Evolutionary conservation across 805 yeast species (phyloP).

Genomic region (Komagataella pastoris): DNA sequence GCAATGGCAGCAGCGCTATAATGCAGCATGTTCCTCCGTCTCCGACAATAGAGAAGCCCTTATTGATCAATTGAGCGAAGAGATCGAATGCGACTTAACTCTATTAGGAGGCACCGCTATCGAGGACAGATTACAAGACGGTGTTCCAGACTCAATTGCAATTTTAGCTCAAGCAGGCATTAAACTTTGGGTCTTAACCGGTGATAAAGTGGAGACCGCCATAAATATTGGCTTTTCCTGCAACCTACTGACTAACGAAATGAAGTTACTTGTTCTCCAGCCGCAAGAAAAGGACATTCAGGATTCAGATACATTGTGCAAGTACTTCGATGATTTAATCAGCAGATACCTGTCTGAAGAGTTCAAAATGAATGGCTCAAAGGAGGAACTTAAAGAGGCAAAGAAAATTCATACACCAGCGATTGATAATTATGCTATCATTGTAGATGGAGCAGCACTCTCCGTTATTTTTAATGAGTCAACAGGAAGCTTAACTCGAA

Average conservation of each 20-base stretch:
- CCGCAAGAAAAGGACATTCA: not conserved
- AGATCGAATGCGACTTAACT: constrained; percentile 41
- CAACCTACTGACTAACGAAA: constrained; percentile 49
- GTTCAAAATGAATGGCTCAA: constrained; percentile 30
- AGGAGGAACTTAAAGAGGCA: constrained; percentile 33
- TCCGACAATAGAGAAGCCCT: constrained; percentile 44
- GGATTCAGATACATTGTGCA: constrained; percentile 9
- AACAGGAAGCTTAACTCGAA: constrained; percentile 21
- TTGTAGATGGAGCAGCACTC: constrained; percentile 63
- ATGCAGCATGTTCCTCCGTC: constrained; percentile 41
- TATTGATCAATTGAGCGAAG: constrained; percentile 40
- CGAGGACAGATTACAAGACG: constrained; percentile 67
- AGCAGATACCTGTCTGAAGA: constrained; percentile 32
- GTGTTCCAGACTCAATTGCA: constrained; percentile 65
- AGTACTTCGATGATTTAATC: constrained; percentile 15
- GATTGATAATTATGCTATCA: constrained; percentile 37
- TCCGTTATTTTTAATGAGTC: constrained; percentile 26
- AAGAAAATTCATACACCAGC: constrained; percentile 55
- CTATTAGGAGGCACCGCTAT: constrained; percentile 73
- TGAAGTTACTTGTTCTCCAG: constrained; percentile 52
- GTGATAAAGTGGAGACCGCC: constrained; percentile 76
- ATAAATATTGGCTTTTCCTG: constrained; percentile 76
- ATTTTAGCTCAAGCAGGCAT: constrained; percentile 59
- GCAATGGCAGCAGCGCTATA: constrained; percentile 43
- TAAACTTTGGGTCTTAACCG: constrained; percentile 74